Conservation (phyloP, 306 rosid species). For the Castanopsis chinensis region DNA sequence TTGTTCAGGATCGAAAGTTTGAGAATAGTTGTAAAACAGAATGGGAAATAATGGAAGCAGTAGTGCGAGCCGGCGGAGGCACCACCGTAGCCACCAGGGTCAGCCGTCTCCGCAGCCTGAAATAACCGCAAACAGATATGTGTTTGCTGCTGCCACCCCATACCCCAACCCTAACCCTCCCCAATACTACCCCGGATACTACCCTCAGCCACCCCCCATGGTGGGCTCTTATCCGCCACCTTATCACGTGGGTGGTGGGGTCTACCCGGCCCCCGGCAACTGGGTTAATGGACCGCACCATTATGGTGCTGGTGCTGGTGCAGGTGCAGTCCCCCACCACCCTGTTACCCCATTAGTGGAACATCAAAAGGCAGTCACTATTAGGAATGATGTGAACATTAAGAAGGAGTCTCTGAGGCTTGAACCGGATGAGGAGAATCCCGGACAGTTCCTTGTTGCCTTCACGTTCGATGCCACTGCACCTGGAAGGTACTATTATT, state of each 20-base stretch:
- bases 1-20: neutral
- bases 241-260: constrained; percentile 21
- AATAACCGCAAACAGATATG: neutral
- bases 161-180: constrained; percentile 25
- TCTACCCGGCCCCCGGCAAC: too few species aligned
- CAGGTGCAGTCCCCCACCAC: neutral
- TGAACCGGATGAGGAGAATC: constrained; percentile 46
- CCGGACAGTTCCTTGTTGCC: constrained; percentile 30
- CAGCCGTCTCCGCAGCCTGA: constrained; percentile 21
- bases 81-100: constrained; percentile 6
- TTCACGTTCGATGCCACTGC: constrained; percentile 53
- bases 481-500: constrained; percentile 29
- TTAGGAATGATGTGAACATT: constrained; percentile 44
- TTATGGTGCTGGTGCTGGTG: constrained; percentile 18
- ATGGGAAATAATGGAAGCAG: constrained; percentile 44
- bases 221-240: constrained; percentile 18
- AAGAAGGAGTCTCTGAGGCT: constrained; percentile 39
- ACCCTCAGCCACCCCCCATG: constrained; percentile 24
- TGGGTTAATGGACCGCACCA: too few species aligned
- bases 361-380: constrained; percentile 39
- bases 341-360: constrained; percentile 21
- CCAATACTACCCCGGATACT: constrained; percentile 18
- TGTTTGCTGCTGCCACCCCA: constrained; percentile 21
- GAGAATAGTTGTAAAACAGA: neutral
- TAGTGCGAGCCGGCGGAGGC: constrained; percentile 23